phyloP scores from a whole-genome alignment of 768 basidiomycete species.

The Lentinula edodes region DNA sequence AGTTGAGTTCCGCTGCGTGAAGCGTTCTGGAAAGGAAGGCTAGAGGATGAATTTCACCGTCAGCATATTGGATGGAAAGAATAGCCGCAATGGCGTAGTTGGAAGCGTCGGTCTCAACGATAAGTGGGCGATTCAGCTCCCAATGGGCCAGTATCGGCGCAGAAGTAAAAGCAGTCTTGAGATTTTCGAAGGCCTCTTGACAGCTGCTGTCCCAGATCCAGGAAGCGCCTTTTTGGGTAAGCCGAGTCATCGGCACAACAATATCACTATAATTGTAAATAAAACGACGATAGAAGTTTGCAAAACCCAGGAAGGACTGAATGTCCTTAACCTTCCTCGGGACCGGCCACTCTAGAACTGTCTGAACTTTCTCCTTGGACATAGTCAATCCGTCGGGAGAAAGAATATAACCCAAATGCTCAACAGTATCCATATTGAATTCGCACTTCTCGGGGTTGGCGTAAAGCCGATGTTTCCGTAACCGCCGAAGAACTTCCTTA shows the following conservation, averaged over 20 bases:
- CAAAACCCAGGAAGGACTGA: constrained; percentile 36
- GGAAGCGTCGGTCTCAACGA: neutral
- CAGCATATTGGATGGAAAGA: neutral
- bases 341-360: constrained; percentile 31
- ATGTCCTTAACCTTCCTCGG: constrained; percentile 27
- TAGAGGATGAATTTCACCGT: neutral
- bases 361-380: constrained; percentile 30
- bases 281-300: constrained; percentile 31
- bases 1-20: neutral
- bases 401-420: constrained; percentile 30
- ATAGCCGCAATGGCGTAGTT: neutral
- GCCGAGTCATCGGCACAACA: constrained; percentile 18
- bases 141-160: constrained; percentile 21
- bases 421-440: constrained; percentile 16
- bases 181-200: constrained; percentile 19
- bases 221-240: constrained; percentile 19
- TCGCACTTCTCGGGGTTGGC: constrained; percentile 31
- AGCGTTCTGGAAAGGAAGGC: neutral
- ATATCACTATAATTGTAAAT: constrained; percentile 26
- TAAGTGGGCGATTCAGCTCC: constrained; percentile 3
- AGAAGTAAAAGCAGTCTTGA: constrained; percentile 21
- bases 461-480: constrained; percentile 23
- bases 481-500: constrained; percentile 13
- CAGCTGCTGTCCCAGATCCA: constrained; percentile 20
- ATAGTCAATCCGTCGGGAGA: constrained; percentile 21